A percentile compares a stretch with the other conserved stretches of the same genome.
These are phyloP conservation scores for Solanum pinnatisectum DNA, from an alignment of 257 asterid species.

Conservation along the genomic window DNA sequence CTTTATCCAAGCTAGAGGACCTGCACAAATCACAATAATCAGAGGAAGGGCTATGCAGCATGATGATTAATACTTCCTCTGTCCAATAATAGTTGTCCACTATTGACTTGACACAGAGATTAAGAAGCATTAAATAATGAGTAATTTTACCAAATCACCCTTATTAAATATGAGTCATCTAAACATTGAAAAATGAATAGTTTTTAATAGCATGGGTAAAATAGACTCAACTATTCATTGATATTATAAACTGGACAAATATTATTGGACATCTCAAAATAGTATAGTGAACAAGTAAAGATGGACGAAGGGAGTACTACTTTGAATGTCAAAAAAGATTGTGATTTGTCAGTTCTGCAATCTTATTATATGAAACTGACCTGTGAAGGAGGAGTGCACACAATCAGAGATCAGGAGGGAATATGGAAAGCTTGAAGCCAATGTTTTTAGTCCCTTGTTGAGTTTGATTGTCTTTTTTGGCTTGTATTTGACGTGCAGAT, in stretches of 20 bases:
- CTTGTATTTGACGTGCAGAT: conserved; percentile 17
- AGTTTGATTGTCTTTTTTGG: neutral
- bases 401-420: neutral
- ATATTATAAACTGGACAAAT: neutral
- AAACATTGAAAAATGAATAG: neutral
- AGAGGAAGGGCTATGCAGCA: neutral
- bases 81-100: neutral
- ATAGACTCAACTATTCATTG: neutral
- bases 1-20: neutral
- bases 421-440: neutral
- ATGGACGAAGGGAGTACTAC: neutral
- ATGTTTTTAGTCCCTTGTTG: neutral
- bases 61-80: neutral
- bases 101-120: neutral
- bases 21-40: neutral
- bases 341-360: neutral
- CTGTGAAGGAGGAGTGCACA: neutral
- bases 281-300: neutral
- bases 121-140: neutral
- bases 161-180: too few relatives aligned
- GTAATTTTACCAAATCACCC: neutral
- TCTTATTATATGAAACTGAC: neutral
- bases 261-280: neutral
- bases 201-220: neutral
- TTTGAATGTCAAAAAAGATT: neutral